A percentile compares a stretch with the other conserved stretches of the same genome.
Evolutionary conservation across 2,329 filamentous ascomycete species (phyloP).

Genomic region (Talaromyces pinophilus): DNA sequence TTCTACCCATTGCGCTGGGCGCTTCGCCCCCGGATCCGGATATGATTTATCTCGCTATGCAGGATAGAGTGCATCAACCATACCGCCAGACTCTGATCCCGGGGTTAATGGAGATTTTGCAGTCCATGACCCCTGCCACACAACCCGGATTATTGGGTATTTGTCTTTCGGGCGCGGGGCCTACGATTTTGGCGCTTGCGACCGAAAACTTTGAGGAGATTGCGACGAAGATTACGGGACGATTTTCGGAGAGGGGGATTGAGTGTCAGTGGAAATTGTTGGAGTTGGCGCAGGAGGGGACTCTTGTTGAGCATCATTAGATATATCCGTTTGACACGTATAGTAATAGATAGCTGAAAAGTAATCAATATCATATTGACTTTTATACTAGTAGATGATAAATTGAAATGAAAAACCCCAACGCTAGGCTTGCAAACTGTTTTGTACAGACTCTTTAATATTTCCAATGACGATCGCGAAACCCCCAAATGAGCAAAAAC

Average conservation of each 20-base stretch:
- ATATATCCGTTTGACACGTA: not conserved
- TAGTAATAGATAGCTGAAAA: not conserved
- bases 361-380: not conserved
- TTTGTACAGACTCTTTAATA: slow-evolving; percentile 19
- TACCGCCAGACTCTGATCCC: slow-evolving; percentile 92
- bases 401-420: slow-evolving; percentile 1
- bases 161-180: slow-evolving; percentile 90
- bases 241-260: slow-evolving; percentile 67
- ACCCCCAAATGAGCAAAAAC: slow-evolving; percentile 4
- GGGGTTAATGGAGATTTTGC: slow-evolving; percentile 84
- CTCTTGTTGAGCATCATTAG: slow-evolving; percentile 36
- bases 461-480: not conserved
- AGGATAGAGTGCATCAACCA: slow-evolving; percentile 96
- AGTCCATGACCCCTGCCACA: slow-evolving; percentile 82
- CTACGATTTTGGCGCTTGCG: slow-evolving; percentile 89
- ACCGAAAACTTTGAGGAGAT: slow-evolving; percentile 88
- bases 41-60: slow-evolving; percentile 96
- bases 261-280: slow-evolving; percentile 83
- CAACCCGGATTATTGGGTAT: slow-evolving; percentile 90
- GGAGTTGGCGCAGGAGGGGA: slow-evolving; percentile 73
- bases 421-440: slow-evolving; percentile 17
- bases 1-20: slow-evolving; percentile 85
- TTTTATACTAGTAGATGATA: slow-evolving; percentile 1
- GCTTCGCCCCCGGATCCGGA: slow-evolving; percentile 87
- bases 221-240: slow-evolving; percentile 72